These are phyloP conservation scores for Botryobasidium botryosum DNA, from an alignment of 768 basidiomycete genomes.

Conservation along the genomic window DNA sequence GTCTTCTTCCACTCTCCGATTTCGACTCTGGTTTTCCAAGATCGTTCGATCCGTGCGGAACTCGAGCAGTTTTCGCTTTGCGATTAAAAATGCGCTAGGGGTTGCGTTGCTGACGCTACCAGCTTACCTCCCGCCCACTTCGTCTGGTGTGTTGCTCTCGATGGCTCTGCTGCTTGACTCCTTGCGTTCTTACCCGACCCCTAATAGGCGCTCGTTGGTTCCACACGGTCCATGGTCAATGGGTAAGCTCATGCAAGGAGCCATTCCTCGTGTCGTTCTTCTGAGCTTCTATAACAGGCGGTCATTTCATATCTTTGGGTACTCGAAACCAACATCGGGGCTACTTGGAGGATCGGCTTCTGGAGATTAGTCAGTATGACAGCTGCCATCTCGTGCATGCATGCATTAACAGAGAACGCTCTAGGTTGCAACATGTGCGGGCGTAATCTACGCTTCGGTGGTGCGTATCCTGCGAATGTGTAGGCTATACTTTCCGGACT, in stretches of 20 bases:
- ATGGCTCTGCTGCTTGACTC: neutral
- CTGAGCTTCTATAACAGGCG: conserved; percentile 7
- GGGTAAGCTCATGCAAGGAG: conserved; percentile 19
- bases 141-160: conserved; percentile 18
- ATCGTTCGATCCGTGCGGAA: conserved; percentile 19
- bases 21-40: conserved; percentile 27
- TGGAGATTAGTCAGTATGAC: conserved; percentile 17
- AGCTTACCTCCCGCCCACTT: conserved; percentile 25
- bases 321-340: conserved; percentile 34
- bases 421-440: conserved; percentile 22
- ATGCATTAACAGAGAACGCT: neutral
- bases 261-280: neutral
- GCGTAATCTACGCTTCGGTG: conserved; percentile 21
- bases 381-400: neutral
- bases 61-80: conserved; percentile 30
- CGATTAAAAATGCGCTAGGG: conserved; percentile 30
- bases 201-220: conserved; percentile 28
- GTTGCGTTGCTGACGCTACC: conserved; percentile 27
- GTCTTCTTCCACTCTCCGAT: conserved; percentile 7
- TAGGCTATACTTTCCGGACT: neutral
- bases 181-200: neutral
- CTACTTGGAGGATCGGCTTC: conserved; percentile 31
- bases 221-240: conserved; percentile 25
- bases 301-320: conserved; percentile 35
- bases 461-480: too few relatives aligned